Evolutionary conservation across 192 early-diverging fungal species (phyloP), one percentile per base, ranked within the genome.

Genomic region (Rhizophagus clarus): DNA sequence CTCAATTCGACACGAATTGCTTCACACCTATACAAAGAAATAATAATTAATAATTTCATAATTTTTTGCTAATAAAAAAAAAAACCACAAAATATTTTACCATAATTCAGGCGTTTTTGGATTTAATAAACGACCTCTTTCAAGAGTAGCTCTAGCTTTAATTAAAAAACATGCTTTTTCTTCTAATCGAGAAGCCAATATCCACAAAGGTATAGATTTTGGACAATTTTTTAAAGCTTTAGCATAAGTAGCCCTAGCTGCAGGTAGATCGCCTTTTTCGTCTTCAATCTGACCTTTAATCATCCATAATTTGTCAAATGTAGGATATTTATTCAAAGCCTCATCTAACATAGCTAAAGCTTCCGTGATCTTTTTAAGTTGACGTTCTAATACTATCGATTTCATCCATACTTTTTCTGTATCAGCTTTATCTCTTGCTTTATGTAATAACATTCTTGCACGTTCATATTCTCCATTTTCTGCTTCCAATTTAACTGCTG

Each of bases 331-430:
- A 11, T 72, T 79, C 20, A 95, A 79, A 2, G 88, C 97, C 77
- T 91, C 80, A 8, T 91, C 85, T 17, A 95, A 81, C 9, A 97
- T 77, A 22, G 84, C 75, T 37, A 96, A 80, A 12, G 97, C 97
- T 62, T 84, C 87, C 8, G 87, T 81, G n/a, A 84, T 80, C 45
- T 92, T 84, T 10, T 86, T 88, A 47, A 95, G 81, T 77, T 96
- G 92, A 29, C 97, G 87, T 80, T 98, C 93, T 34, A 99, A 85
- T 29, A 94, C 91, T 0, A 91, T 94, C 6, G 93, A 93, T 79
- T 99, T 99, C 94, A 99, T 96, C 97, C 97, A 99, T 1, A 99
- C 96, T 76, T 89, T 88, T 49, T 92, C 85, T 1, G 96, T 96
- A 71, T 93, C 92, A 8, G 92, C 91, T 51, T 91, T 84, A 64